Base-by-base conservation (phyloP, 331 rosid genomes). In the Quercus tomentella region DNA sequence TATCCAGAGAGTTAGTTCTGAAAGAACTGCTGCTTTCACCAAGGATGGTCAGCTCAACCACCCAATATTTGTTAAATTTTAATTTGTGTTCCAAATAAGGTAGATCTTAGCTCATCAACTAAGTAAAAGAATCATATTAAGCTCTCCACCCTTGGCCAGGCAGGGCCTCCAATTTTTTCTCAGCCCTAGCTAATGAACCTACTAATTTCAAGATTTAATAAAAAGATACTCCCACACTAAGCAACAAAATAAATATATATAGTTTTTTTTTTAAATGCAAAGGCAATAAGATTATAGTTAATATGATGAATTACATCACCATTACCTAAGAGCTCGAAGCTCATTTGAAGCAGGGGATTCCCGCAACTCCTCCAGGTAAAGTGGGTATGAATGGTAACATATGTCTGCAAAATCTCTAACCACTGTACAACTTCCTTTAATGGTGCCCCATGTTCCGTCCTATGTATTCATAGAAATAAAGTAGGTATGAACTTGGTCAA, bases 401-500 rank as follows among this genome's bases (percentile, higher is more conserved):
- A 91, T n/a, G 86, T 93, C 98, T 51, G 91, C 93, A 83, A 91
- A 91, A 87, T 93, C 98, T 80, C 97, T 87, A 81, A 93, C 98
- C 3, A 84, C 98, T 1, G 98, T 93, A 68, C 97, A 91, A 74
- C 97, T 89, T 15, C 98, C 97, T 74, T 90, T 82, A 57, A 91
- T 82, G 18, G 98, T 93, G 62, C 90, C 95, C 93, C 80, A 88
- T 33, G 97, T 93, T 82, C 98, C 98, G 80, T 93, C 95, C 98
- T 93, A 33, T 69, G 51, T 11, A 33, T 74, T 28, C 76, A 83
- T 12, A 1, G 26, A 28, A 60, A 55, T 21, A 74, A 70, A 41
- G 45, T 41, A 41, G 11, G 12, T 41, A 41, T 41, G 45, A 41
- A 8, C 45, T 41, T 41, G 45, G 45, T 41, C 45, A 41, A 41